Conservation (phyloP, 179 eudicot species). For the Carnegiea gigantea region DNA sequence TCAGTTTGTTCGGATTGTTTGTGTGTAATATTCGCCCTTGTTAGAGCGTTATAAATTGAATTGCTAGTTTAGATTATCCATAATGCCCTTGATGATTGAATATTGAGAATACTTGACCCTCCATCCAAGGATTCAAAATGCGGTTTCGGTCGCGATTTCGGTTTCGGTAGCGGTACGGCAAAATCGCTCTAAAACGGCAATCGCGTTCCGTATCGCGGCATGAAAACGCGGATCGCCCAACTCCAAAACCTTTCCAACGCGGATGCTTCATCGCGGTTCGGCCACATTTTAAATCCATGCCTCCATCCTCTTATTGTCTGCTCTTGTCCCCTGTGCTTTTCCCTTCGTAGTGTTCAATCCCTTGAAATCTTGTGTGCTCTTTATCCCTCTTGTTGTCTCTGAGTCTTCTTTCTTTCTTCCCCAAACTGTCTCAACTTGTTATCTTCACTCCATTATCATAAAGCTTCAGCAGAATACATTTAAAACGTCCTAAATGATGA, state of each 20-base stretch:
- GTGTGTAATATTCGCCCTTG: background rate
- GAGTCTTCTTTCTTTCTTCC: background rate
- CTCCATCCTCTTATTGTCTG: background rate
- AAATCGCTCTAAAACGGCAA: too few relatives aligned
- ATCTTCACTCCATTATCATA: background rate
- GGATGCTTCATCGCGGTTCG: too few relatives aligned
- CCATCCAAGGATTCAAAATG: too few relatives aligned
- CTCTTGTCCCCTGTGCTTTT: background rate
- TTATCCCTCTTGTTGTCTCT: background rate
- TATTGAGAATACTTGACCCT: slow-evolving; percentile 2
- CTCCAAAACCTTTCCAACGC: too few relatives aligned
- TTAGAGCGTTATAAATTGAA: background rate
- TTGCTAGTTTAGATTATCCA: background rate
- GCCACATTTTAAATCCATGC: too few relatives aligned
- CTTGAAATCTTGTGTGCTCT: background rate
- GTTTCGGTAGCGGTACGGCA: too few relatives aligned
- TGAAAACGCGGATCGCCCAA: too few relatives aligned
- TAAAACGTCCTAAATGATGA: background rate
- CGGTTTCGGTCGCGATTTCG: too few relatives aligned
- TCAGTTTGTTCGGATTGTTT: background rate
- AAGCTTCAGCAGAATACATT: background rate
- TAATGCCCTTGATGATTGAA: background rate
- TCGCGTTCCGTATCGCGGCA: too few relatives aligned
- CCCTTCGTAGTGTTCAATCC: background rate
- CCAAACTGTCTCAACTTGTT: background rate